These are phyloP conservation scores for Vigna mungo DNA, from an alignment of 306 rosid genomes.

Conservation along the genomic window DNA sequence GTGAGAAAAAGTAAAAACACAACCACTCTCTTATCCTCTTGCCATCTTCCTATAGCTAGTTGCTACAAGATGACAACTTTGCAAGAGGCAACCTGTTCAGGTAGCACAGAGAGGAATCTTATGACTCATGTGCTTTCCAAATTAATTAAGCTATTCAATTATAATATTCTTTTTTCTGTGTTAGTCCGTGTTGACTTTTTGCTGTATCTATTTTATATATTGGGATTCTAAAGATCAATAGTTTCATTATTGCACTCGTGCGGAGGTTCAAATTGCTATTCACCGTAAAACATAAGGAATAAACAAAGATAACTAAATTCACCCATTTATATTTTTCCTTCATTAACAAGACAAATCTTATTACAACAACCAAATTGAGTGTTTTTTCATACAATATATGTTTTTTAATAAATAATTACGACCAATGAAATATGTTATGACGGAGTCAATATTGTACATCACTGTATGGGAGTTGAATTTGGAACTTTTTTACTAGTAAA, in stretches of 20 bases:
- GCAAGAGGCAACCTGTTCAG: slow-evolving; percentile 42
- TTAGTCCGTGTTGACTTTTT: slow-evolving; percentile 49
- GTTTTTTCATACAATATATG: not conserved
- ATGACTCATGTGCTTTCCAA: slow-evolving; percentile 37
- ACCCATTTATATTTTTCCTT: not conserved
- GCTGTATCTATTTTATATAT: slow-evolving; percentile 1
- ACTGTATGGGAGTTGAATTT: no score
- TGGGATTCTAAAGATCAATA: slow-evolving; percentile 37
- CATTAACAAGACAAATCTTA: not conserved
- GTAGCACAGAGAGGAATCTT: slow-evolving; percentile 51
- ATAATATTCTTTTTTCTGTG: slow-evolving; percentile 31
- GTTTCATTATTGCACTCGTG: slow-evolving; percentile 45
- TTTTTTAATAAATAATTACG: not conserved
- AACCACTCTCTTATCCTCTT: slow-evolving; percentile 15
- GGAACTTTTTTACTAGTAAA: no score
- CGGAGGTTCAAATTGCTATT: slow-evolving; percentile 43
- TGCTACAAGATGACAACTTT: slow-evolving; percentile 51
- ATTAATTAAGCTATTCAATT: slow-evolving; percentile 46
- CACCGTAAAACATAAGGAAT: slow-evolving; percentile 33
- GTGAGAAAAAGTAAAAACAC: not conserved
- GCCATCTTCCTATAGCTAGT: slow-evolving; percentile 34
- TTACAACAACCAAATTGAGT: not conserved
- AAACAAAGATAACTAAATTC: not conserved
- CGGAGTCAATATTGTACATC: no score
- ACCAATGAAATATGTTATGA: no score